Conservation (phyloP, 495 filamentous ascomycete genomes). For the Entonaema liquescens region DNA sequence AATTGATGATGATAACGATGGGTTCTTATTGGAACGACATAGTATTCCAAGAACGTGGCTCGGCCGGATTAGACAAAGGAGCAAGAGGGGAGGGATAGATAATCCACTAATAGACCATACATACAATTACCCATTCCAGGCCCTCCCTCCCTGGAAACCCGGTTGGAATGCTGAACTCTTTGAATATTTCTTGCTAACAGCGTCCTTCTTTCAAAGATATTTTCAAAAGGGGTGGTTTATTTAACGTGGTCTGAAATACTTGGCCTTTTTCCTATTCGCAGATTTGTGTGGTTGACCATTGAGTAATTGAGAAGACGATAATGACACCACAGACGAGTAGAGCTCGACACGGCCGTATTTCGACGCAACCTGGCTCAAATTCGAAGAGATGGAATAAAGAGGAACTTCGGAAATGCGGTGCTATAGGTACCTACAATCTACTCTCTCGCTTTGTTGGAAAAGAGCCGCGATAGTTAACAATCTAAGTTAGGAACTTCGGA, state of each 20-base stretch:
- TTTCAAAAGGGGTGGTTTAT: slow-evolving; percentile 13
- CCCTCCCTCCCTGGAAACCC: slow-evolving; percentile 12
- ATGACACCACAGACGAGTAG: slow-evolving; percentile 17
- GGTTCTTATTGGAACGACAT: slow-evolving; percentile 12
- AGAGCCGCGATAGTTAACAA: background rate
- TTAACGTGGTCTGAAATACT: background rate
- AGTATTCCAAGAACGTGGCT: slow-evolving; percentile 11
- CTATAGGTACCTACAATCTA: slow-evolving; percentile 35
- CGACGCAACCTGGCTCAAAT: slow-evolving; percentile 35
- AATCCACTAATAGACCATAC: slow-evolving; percentile 25
- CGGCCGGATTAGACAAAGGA: slow-evolving; percentile 25
- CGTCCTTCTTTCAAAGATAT: slow-evolving; percentile 10
- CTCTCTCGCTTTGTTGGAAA: background rate
- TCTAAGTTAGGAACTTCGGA: slow-evolving; percentile 16
- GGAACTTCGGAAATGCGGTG: slow-evolving; percentile 45
- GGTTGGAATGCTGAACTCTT: slow-evolving; percentile 32
- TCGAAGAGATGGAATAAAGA: slow-evolving; percentile 46
- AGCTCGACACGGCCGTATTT: slow-evolving; percentile 14
- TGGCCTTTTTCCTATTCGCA: background rate
- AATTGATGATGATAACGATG: slow-evolving; percentile 1
- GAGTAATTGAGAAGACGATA: slow-evolving; percentile 9
- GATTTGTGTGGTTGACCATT: background rate
- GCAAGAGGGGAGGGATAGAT: slow-evolving; percentile 24
- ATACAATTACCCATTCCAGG: slow-evolving; percentile 25
- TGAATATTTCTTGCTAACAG: slow-evolving; percentile 1